phyloP scores from a whole-genome alignment of 805 yeast genomes.

The Yarrowia hollandica region DNA sequence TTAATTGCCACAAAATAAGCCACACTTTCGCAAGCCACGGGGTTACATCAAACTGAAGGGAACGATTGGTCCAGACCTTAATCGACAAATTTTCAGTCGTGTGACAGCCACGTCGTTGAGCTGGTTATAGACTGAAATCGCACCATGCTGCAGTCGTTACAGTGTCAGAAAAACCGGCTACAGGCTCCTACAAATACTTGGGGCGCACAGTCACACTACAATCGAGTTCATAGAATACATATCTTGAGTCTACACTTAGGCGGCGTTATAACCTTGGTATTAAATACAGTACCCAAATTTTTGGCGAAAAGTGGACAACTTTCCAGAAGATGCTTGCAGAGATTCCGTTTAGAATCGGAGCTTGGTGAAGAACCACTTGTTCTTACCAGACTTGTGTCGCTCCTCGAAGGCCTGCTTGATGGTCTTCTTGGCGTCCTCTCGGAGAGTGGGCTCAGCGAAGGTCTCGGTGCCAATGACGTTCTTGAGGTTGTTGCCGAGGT shows the following conservation, averaged over 20 bases:
- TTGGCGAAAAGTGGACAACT: conserved; percentile 24
- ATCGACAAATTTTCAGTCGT: conserved; percentile 18
- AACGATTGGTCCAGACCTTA: conserved; percentile 10
- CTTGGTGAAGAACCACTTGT: conserved; percentile 99
- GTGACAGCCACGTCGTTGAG: conserved; percentile 1
- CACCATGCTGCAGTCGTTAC: too few species aligned
- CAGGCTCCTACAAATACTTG: too few species aligned
- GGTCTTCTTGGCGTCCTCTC: conserved; percentile 98
- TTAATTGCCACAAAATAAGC: background rate
- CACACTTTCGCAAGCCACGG: background rate
- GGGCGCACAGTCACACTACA: background rate
- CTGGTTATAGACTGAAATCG: too few species aligned
- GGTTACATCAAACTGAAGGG: background rate
- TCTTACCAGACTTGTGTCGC: conserved; percentile 98
- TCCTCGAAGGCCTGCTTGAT: conserved; percentile 99
- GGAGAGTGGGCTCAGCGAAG: conserved; percentile 95
- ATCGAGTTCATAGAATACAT: conserved; percentile 19
- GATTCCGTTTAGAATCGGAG: conserved; percentile 67
- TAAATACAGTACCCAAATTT: conserved; percentile 29
- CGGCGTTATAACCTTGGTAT: conserved; percentile 22
- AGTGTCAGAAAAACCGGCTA: too few species aligned
- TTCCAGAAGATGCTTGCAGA: conserved; percentile 19
- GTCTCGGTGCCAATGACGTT: conserved; percentile 87
- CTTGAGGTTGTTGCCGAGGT: conserved; percentile 88
- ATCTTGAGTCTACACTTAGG: conserved; percentile 26